phyloP scores from a whole-genome alignment of 2,329 filamentous ascomycete species.

The Mariannaea elegans region DNA sequence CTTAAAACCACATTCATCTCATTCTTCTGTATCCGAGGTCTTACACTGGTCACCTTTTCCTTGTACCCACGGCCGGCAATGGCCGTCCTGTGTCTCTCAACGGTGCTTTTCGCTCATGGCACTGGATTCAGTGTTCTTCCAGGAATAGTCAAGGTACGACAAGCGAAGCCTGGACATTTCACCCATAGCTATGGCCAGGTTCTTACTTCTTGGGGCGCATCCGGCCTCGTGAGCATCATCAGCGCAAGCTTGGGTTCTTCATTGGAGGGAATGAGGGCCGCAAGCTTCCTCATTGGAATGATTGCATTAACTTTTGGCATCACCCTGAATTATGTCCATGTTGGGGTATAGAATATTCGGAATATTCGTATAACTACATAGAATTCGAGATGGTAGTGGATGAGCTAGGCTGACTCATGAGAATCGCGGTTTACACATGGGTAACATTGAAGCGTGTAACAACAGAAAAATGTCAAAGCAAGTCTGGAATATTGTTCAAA shows the following conservation, averaged over 20 bases:
- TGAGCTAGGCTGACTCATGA: no score
- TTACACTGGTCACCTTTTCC: conserved; percentile 1
- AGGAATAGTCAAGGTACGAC: conserved; percentile 1
- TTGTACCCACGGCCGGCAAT: not conserved
- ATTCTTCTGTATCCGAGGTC: not conserved
- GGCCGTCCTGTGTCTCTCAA: not conserved
- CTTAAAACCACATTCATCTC: not conserved
- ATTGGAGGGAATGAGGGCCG: not conserved
- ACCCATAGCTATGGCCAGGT: conserved; percentile 2
- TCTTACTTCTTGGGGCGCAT: not conserved
- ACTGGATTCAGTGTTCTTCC: conserved; percentile 17
- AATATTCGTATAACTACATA: no score
- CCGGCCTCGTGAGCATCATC: not conserved
- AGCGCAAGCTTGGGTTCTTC: not conserved
- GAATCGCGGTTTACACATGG: no score
- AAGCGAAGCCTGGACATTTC: not conserved
- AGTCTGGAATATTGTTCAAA: no score
- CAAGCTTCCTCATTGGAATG: not conserved
- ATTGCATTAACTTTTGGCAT: not conserved
- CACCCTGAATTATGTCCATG: not conserved
- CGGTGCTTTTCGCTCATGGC: conserved; percentile 4
- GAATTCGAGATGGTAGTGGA: no score
- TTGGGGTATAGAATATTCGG: not conserved
- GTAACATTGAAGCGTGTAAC: no score
- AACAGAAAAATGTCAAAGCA: no score